Conservation (phyloP, 768 basidiomycete species). For the Suillus paluster region DNA sequence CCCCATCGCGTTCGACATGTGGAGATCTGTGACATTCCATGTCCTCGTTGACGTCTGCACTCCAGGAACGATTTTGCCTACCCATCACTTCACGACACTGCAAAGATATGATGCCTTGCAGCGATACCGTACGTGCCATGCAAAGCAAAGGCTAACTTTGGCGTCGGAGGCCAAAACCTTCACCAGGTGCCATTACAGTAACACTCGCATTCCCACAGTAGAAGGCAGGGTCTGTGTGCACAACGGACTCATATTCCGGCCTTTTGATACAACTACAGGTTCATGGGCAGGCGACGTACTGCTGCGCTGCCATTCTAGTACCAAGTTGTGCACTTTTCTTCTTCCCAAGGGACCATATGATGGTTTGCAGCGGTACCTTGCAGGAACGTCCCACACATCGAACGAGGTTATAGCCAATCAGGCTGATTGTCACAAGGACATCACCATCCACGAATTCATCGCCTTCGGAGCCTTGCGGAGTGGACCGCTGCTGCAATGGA, state of each 20-base stretch:
- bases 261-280: slow-evolving; percentile 31
- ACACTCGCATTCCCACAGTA: slow-evolving; percentile 17
- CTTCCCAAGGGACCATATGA: slow-evolving; percentile 39
- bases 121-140: slow-evolving; percentile 19
- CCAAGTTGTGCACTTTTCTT: slow-evolving; percentile 34
- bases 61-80: neutral
- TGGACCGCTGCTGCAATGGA: slow-evolving; percentile 51
- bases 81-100: slow-evolving; percentile 20
- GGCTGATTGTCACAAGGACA: slow-evolving; percentile 40
- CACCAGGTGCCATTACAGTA: slow-evolving; percentile 18
- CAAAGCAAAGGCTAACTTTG: slow-evolving; percentile 25
- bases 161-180: slow-evolving; percentile 30
- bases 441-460: slow-evolving; percentile 50
- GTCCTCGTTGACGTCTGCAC: slow-evolving; percentile 43
- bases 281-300: slow-evolving; percentile 21
- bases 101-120: slow-evolving; percentile 15
- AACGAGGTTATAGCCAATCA: slow-evolving; percentile 52
- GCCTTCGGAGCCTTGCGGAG: slow-evolving; percentile 51
- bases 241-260: slow-evolving; percentile 36
- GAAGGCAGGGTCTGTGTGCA: slow-evolving; percentile 31
- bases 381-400: slow-evolving; percentile 40
- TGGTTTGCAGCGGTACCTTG: slow-evolving; percentile 42
- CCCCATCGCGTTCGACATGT: slow-evolving; percentile 45
- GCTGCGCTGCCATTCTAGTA: neutral
- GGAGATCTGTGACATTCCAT: slow-evolving; percentile 47